Evolutionary conservation across 108 stramenopile genomes (phyloP).

Genomic region (Nitzschia palea): DNA sequence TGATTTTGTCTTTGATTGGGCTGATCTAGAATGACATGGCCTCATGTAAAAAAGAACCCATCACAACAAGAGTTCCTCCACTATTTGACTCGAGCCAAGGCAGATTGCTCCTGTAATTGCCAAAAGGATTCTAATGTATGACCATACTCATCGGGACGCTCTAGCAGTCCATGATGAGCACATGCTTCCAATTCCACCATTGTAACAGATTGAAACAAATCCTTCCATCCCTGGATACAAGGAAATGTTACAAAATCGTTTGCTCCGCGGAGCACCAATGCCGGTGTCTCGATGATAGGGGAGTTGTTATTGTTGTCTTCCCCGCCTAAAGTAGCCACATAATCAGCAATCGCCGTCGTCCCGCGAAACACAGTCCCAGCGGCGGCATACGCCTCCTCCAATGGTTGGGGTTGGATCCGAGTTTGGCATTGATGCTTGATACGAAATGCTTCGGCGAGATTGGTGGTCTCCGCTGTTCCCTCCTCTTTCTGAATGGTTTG

Average conservation of each 20-base stretch:
- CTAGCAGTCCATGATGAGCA: conserved; percentile 58
- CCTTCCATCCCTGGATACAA: conserved; percentile 53
- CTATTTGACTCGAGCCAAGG: no score
- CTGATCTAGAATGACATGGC: no score
- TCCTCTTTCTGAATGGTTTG: neutral
- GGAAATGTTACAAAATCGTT: conserved; percentile 58
- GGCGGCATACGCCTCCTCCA: conserved; percentile 46
- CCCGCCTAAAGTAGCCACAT: conserved; percentile 36
- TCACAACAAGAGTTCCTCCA: no score
- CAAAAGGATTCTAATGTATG: neutral
- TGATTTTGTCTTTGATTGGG: no score
- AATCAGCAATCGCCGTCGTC: conserved; percentile 46
- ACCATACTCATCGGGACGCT: neutral
- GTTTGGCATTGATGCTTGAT: conserved; percentile 43
- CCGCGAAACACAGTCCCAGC: conserved; percentile 61
- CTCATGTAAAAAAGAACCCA: no score
- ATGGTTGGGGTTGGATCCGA: conserved; percentile 19
- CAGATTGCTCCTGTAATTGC: neutral
- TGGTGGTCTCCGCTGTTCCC: neutral
- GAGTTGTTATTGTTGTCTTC: conserved; percentile 22
- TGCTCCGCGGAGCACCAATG: conserved; percentile 49
- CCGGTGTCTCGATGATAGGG: conserved; percentile 18
- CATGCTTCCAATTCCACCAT: conserved; percentile 38
- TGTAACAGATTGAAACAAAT: conserved; percentile 35
- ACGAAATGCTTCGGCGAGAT: conserved; percentile 43